Base-by-base conservation (phyloP, 768 basidiomycete genomes). In the Pulveroboletus ravenelii region DNA sequence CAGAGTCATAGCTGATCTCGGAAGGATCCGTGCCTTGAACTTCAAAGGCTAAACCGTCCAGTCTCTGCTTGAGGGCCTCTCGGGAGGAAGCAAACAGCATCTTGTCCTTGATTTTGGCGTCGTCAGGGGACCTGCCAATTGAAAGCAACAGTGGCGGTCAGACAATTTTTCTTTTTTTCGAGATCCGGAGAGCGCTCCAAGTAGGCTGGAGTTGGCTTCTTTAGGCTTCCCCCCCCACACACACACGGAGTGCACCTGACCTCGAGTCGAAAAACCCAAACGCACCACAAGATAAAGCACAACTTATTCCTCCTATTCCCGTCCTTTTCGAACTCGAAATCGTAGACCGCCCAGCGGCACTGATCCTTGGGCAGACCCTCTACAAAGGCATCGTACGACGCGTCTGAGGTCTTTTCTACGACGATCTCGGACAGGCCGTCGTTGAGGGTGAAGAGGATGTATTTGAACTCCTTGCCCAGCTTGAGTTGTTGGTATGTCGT, bases 21-120 rank as follows among this genome's bases (percentile, higher is more conserved):
- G 72, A 73, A 52, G 51, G 72, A 39, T 92, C 92, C 39, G 88
- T 93, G 50, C 81, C 93, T 69, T 97, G 94, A 48, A 98, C 77
- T 67, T 96, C 93, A 41, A 79, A 65, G 5, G 79, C 75, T 57
- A 96, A 78, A 48, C 93, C 95, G 23, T 79, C 80, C 27, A 98
- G 78, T 30, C 78, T 64, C 47, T 78, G 80, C 61, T 81, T 79
- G 56, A 99, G 71, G 5, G 85, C 85, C 25, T 92, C 88, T 64
- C 82, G 85, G 47, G 94, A 97, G 15, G 91, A 85, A 3, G 95
- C 87, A 71, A 81, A 87, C 59, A 96, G 61, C 93, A 97, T 97
- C 84, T 94, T 97, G 65, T 81, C 76, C 73, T 88, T 93, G 70
- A 94, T 78, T 72, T 81, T 88, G 37, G 92, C 84, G 38, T 68